Base-by-base conservation (phyloP, 2,329 filamentous ascomycete species). In the Dothiorella sarmentorum region DNA sequence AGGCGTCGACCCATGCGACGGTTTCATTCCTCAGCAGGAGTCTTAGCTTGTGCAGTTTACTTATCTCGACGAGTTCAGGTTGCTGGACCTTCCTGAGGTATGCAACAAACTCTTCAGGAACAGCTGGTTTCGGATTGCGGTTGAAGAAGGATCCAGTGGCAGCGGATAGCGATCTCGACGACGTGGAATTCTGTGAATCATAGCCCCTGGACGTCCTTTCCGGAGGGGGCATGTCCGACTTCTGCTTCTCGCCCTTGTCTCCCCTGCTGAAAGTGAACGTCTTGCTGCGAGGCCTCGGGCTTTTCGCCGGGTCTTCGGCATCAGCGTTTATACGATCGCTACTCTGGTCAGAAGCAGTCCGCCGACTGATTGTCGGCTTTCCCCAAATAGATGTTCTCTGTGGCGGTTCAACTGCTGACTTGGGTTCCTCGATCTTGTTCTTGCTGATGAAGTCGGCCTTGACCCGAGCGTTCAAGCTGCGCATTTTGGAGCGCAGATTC, bases 361-460 rank as follows among this genome's bases (percentile, higher is more conserved):
- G 27, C 11, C 49, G 75, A 71, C 71, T 68, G 74, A 77, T 62
- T 68, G 72, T 70, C 73, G 71, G 73, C 76, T 69, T 67, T 22
- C 40, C 49, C 57, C 57, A 59, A 2, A 59, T 53, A 15, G 63
- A 74, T 64, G 70, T 77, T 69, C 65, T 70, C 64, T 79, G 68
- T 73, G 75, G 67, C 78, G 71, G 66, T 76, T 79, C 64, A 72
- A 75, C 63, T 77, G 63, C 75, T 77, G 68, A 71, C 75, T 67
- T 69, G 75, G 65, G 78, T 75, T 56, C 81, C 80, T 71, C 79
- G 77, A 73, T 81, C 86, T 89, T 90, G 70, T 97, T 90, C 71
- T 96, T 92, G 56, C 88, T 87, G 66, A 97, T 91, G 67, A 99
- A 95, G 69, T 97, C 92, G 70, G 91, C 90, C 75, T 99, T 99